Evolutionary conservation across 2,329 filamentous ascomycete species (phyloP), one percentile per base, ranked within the genome.

Genomic region (Aphanoascus verrucosus): DNA sequence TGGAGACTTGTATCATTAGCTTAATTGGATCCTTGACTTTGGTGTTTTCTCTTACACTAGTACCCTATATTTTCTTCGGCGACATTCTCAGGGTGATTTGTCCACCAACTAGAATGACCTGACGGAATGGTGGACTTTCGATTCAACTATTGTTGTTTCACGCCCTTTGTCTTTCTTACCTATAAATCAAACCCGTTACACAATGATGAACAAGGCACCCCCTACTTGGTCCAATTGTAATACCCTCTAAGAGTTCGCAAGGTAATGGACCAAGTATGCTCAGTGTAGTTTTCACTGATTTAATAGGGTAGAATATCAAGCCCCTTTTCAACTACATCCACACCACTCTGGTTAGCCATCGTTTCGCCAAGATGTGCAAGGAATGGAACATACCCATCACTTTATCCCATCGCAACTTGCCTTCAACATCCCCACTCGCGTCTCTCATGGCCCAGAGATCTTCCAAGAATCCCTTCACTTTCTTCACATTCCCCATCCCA

Each of bases 401-500:
- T 32, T 56, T 56, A 54, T 60, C 58, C 58, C 58, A 60, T 19
- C 58, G 55, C 31, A 57, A 43, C 19, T 31, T 58, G 17, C 58
- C 58, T 28, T 57, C 56, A 19, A 32, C 31, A 49, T 60, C 58
- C 5, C 40, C 52, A 31, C 45, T 58, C 8, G 51, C 53, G 40
- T 59, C 58, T 35, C 56, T 53, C 53, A 56, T 55, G 28, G 35
- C 40, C 79, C 81, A 84, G 8, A 84, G 76, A 62, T 83, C 80
- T 58, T 77, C 72, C 2, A 82, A 75, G 35, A 84, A 77, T 11
- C 72, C 72, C 78, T 80, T 82, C 2, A 80, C 77, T 56, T 79
- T 72, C 57, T 74, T 74, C 54, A 84, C 83, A 60, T 84, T 85
- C 15, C 74, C 75, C 81, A 84, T 84, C 17, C 81, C 80, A 63